phyloP scores from a whole-genome alignment of 441 rosid species.

The Eutrema salsugineum region DNA sequence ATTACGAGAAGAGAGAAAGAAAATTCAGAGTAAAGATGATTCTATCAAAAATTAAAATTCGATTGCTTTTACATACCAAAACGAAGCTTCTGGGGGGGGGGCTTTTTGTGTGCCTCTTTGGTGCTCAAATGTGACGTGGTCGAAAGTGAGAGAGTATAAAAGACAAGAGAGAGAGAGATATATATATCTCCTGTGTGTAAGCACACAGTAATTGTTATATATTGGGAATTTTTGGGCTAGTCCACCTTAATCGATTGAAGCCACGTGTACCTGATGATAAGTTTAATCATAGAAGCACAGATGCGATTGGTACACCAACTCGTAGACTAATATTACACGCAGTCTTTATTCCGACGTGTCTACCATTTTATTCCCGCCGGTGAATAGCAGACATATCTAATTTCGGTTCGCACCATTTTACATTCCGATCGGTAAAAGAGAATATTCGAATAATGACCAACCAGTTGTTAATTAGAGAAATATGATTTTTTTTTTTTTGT shows the following conservation, averaged over 20 bases:
- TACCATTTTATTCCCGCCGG: conserved; percentile 1
- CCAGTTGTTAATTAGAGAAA: too few species aligned
- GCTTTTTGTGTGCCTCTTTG: not conserved
- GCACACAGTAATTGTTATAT: not conserved
- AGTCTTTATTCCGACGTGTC: not conserved
- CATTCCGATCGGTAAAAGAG: not conserved
- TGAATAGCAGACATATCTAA: not conserved
- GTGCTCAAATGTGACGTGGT: conserved; percentile 16
- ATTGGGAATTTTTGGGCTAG: not conserved
- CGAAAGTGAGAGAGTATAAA: not conserved
- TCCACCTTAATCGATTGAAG: not conserved
- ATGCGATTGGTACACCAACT: conserved; percentile 24
- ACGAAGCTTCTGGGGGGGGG: conserved; percentile 23
- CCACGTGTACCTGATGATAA: not conserved
- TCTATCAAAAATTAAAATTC: not conserved
- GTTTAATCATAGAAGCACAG: not conserved
- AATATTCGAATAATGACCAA: too few species aligned
- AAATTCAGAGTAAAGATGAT: not conserved
- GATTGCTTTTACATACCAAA: conserved; percentile 4
- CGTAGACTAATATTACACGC: conserved; percentile 10
- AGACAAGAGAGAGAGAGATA: not conserved
- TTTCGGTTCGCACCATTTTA: not conserved
- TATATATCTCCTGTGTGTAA: conserved; percentile 2
- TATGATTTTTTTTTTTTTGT: too few species aligned
- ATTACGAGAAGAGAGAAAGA: not conserved